Evolutionary conservation across 192 early-diverging fungal genomes (phyloP).

Genomic region (Spizellomyces sp.): DNA sequence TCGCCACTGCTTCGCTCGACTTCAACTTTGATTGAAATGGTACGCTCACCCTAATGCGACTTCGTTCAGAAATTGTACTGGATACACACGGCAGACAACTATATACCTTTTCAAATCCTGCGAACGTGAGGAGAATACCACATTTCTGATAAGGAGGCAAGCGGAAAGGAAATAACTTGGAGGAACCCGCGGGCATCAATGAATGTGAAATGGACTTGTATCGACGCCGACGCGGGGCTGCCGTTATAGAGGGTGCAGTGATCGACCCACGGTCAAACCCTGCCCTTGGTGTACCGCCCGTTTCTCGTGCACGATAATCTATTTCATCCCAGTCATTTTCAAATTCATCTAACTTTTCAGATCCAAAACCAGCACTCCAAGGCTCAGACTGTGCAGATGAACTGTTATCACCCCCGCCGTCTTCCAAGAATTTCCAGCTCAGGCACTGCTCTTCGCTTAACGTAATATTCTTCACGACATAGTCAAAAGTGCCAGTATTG

Average conservation of each 20-base stretch:
- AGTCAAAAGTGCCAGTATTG: constrained; percentile 54
- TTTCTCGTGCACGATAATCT: constrained; percentile 40
- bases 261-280: constrained; percentile 17
- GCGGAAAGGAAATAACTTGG: constrained; percentile 46
- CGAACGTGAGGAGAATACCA: constrained; percentile 32
- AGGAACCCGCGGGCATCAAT: not conserved
- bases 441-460: constrained; percentile 39
- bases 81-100: not conserved
- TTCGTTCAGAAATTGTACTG: not conserved
- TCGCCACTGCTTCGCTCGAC: constrained; percentile 48
- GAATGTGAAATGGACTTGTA: constrained; percentile 34
- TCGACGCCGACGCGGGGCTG: constrained; percentile 12
- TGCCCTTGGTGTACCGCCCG: constrained; percentile 10
- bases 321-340: constrained; percentile 60
- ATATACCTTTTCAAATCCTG: constrained; percentile 45
- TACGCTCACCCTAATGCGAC: constrained; percentile 38
- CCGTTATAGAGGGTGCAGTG: constrained; percentile 6
- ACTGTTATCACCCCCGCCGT: constrained; percentile 27
- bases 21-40: constrained; percentile 37
- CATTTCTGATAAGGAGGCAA: constrained; percentile 41
- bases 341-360: constrained; percentile 12
- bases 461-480: constrained; percentile 44
- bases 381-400: not conserved
- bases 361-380: constrained; percentile 18
- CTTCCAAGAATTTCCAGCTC: constrained; percentile 51